These are phyloP conservation scores for Neofusicoccum kwambonambiense DNA, from an alignment of 2,329 filamentous ascomycete species.

Conservation along the genomic window DNA sequence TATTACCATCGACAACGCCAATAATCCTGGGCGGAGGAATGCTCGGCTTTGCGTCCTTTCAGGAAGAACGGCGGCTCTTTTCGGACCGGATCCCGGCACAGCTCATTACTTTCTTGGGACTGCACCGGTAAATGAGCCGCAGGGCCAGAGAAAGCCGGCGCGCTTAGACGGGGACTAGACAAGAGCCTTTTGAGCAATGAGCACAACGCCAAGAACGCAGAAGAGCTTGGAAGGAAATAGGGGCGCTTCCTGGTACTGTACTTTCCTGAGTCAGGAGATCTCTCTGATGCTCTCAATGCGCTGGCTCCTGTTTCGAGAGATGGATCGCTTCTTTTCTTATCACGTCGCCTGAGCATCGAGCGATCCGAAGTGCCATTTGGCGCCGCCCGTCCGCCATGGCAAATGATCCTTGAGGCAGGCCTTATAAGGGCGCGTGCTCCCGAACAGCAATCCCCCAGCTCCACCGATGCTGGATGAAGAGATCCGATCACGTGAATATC, in stretches of 20 bases:
- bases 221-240: constrained; percentile 9
- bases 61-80: not conserved
- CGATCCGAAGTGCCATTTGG: not conserved
- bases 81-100: constrained; percentile 8
- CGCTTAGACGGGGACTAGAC: no score
- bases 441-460: not conserved
- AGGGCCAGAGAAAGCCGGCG: no score
- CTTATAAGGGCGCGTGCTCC: not conserved
- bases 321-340: not conserved
- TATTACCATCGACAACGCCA: constrained; percentile 10
- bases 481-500: not conserved
- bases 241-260: constrained; percentile 4
- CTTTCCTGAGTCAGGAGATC: not conserved
- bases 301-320: not conserved
- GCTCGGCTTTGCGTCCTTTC: not conserved
- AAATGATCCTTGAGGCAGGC: not conserved
- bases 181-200: no score
- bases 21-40: not conserved
- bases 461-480: not conserved
- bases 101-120: not conserved
- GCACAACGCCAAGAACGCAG: not conserved
- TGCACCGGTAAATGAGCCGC: not conserved
- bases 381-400: not conserved
- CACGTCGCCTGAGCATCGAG: constrained; percentile 3
- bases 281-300: not conserved